Conservation (phyloP, 2,329 filamentous ascomycete species). For the Thelonectria olida region DNA sequence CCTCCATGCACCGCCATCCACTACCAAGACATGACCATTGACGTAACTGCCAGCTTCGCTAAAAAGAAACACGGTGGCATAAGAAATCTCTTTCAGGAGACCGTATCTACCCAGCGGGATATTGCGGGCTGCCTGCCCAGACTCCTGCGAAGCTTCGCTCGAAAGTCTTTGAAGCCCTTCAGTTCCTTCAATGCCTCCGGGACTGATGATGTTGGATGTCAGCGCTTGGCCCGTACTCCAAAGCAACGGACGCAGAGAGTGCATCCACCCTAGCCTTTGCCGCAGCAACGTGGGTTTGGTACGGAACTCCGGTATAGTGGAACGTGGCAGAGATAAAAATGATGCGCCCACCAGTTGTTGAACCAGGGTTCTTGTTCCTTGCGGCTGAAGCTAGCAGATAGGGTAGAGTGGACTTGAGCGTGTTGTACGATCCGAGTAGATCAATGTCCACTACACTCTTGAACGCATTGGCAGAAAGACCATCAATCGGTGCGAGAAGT, state of each 20-base stretch:
- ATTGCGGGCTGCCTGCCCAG: background rate
- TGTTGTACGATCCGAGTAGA: slow-evolving; percentile 12
- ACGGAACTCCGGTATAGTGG: slow-evolving; percentile 14
- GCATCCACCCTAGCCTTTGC: slow-evolving; percentile 13
- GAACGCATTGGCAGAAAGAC: slow-evolving; percentile 12
- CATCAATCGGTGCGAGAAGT: slow-evolving; percentile 6
- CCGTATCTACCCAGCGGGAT: slow-evolving; percentile 7
- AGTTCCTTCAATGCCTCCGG: background rate
- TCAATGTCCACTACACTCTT: slow-evolving; percentile 17
- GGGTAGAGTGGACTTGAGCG: background rate
- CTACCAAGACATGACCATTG: slow-evolving; percentile 6
- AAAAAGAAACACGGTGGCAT: slow-evolving; percentile 14
- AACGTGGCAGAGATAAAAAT: slow-evolving; percentile 15
- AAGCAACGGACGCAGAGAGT: background rate
- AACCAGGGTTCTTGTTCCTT: background rate
- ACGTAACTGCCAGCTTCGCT: slow-evolving; percentile 8
- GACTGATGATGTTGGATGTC: slow-evolving; percentile 13
- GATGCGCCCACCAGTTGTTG: slow-evolving; percentile 1
- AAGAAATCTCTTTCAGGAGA: background rate
- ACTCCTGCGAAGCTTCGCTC: background rate
- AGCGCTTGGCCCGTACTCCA: slow-evolving; percentile 6
- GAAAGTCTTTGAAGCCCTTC: slow-evolving; percentile 5
- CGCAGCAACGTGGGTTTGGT: slow-evolving; percentile 5
- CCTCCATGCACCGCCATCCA: background rate
- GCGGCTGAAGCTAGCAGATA: slow-evolving; percentile 1